Percentiles rank a stretch among this genome's conserved stretches.
phyloP scores from a whole-genome alignment of 2,329 filamentous ascomycete genomes.

The Amylocarpus encephaloides region DNA sequence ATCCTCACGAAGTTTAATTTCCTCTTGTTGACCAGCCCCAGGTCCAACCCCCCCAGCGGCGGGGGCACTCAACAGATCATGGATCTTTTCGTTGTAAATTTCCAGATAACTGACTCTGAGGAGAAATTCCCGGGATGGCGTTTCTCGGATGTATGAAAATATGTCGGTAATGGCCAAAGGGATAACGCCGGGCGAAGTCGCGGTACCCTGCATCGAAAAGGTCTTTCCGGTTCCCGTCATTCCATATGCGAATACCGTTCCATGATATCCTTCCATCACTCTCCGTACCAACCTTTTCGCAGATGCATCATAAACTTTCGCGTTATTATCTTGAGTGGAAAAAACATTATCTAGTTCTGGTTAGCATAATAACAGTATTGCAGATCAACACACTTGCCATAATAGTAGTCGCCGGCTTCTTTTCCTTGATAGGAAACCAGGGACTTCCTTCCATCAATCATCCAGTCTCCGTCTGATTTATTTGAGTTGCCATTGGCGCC shows the following conservation, averaged over 20 bases:
- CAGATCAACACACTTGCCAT: conserved; percentile 53
- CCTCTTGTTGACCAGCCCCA: conserved; percentile 61
- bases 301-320: conserved; percentile 86
- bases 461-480: conserved; percentile 75
- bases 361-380: conserved; percentile 2
- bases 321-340: conserved; percentile 86
- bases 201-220: conserved; percentile 98
- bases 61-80: conserved; percentile 80
- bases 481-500: conserved; percentile 46
- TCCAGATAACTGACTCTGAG: conserved; percentile 95
- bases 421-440: conserved; percentile 79
- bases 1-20: conserved; percentile 96
- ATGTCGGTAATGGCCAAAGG: conserved; percentile 97
- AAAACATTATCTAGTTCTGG: conserved; percentile 81
- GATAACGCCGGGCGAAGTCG: conserved; percentile 91
- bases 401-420: conserved; percentile 87
- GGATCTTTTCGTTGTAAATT: conserved; percentile 98
- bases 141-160: conserved; percentile 97
- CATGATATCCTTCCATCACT: conserved; percentile 99
- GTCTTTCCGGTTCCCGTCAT: conserved; percentile 99
- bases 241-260: conserved; percentile 96
- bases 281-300: conserved; percentile 90
- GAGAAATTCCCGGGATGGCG: conserved; percentile 87
- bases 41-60: conserved; percentile 49
- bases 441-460: conserved; percentile 78